Base-by-base conservation (phyloP, 331 rosid species). In the Quercus lobata region DNA sequence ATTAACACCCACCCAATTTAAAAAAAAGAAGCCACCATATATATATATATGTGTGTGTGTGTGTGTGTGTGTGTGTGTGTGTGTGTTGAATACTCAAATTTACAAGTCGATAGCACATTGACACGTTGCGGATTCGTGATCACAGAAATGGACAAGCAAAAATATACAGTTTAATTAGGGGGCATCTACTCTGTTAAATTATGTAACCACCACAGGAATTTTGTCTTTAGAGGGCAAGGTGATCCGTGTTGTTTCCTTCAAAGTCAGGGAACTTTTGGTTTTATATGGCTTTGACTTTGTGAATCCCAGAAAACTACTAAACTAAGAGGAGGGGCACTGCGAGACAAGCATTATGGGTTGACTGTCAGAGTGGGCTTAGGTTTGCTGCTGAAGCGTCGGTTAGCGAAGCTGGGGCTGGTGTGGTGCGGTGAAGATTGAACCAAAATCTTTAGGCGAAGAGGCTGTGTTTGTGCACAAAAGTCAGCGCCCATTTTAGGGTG, bases 281-380 rank as follows among this genome's bases (percentile, higher is more conserved):
- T 37, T 74, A 58, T 75, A 11, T 69, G 91, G 84, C 84, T 89
- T 94, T 94, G 98, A 92, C 97, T 87, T 85, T 4, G 74, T 19
- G 74, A 57, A 74, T 73, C 53, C 65, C 57, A 69, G 44, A 69
- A 54, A 77, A 24, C 2, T n/a, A 15, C 24, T 22, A 55, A 41
- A 41, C 41, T 37, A 8, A 2, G 12, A 9, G 46, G 46, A 52
- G 57, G 24, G 65, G 16, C 16, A n/a, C 32, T 68, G 75, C 68
- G 44, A 76, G 90, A 87, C 88, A 88, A 69, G 53, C 49, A 8
- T 8, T 41, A 41, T 72, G 87, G 78, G 88, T 84, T 86, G 89
- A 86, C 88, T 79, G 85, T 76, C 89, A 79, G 89, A 78, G 83
- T 66, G 79, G 80, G 86, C 72, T 79, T 79, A 74, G 83, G 80